Base-by-base conservation (phyloP, 768 basidiomycete genomes). In the Filobasidium wieringae region DNA sequence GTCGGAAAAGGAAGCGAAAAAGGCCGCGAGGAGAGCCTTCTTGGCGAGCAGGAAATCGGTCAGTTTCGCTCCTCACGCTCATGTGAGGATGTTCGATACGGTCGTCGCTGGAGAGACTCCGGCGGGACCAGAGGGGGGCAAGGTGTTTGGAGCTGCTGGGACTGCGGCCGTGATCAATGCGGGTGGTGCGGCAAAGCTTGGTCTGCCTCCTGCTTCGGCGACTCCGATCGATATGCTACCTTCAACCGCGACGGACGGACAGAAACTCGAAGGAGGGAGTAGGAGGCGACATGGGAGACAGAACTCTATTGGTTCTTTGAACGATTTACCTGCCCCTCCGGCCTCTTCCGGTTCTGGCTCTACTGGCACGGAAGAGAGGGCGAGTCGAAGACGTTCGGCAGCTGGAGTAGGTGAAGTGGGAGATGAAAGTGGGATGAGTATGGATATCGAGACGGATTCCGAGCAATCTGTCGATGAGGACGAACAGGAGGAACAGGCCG, bases 11-110 rank as follows among this genome's bases (percentile, higher is more conserved):
- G 52, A 56, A 53, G 47, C 33, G 58, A n/a, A 26, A 52, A 55
- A 29, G 53, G 29, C 39, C 51, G 49, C 7, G 26, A 37, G 39
- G 50, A 49, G 49, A 36, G 58, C 12, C 29, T 47, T 58, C n/a
- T 56, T 52, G 29, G 53, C 34, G 26, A 43, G 66, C 30, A 50
- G 61, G 19, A 62, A 70, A 51, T 57, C 69, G 45, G 72, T 73
- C 39, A 70, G 66, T 58, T 73, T 71, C 56, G 70, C 72, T 0
- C 59, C 65, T 1, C 64, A 67, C 36, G 69, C 69, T 2, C 66
- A 69, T 60, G 70, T 73, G 17, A 50, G 72, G 67, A 69, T 69
- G 68, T 65, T 66, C 49, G 68, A 66, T 30, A 51, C 55, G 3
- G 49, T 43, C 45, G 31, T 57, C 34, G 37, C 31, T 11, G 40